Evolutionary conservation across 1,139 yeast genomes (phyloP).

Genomic region (Blastobotrys raffinosifermentans): DNA sequence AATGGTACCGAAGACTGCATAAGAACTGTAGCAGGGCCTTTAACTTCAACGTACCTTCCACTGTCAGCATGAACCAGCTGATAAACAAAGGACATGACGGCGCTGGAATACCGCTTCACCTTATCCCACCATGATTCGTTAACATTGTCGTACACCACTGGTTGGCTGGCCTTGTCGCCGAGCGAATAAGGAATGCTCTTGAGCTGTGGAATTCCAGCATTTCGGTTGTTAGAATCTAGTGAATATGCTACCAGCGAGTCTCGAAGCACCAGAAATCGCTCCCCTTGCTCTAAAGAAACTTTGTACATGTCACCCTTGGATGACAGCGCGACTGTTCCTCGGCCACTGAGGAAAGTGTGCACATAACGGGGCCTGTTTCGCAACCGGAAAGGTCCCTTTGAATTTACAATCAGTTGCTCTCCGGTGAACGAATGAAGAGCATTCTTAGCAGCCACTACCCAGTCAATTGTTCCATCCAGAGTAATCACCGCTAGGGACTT

Average conservation of each 20-base stretch:
- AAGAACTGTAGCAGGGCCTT: conserved; percentile 12
- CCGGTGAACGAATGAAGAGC: conserved; percentile 29
- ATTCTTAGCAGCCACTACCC: conserved; percentile 25
- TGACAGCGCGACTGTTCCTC: conserved; percentile 35
- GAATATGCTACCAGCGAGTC: conserved; percentile 34
- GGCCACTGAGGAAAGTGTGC: conserved; percentile 33
- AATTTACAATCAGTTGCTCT: conserved; percentile 22
- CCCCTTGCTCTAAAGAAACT: conserved; percentile 29
- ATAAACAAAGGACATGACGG: background rate
- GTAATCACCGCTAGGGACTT: conserved; percentile 30
- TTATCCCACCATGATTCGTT: background rate
- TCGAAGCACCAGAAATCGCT: conserved; percentile 30
- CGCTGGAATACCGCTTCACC: background rate
- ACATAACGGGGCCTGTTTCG: conserved; percentile 20
- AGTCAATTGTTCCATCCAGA: conserved; percentile 37
- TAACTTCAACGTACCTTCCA: conserved; percentile 9
- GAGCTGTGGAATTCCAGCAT: conserved; percentile 4
- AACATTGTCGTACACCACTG: background rate
- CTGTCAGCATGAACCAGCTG: conserved; percentile 9
- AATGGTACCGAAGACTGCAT: conserved; percentile 8
- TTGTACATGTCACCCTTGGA: conserved; percentile 31
- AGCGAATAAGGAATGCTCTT: background rate
- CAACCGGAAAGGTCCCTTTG: conserved; percentile 21
- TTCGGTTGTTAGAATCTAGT: conserved; percentile 23
- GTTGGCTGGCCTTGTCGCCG: background rate